These are phyloP conservation scores for Pilaira anomala DNA, from an alignment of 192 early-diverging fungal genomes.

Conservation along the genomic window DNA sequence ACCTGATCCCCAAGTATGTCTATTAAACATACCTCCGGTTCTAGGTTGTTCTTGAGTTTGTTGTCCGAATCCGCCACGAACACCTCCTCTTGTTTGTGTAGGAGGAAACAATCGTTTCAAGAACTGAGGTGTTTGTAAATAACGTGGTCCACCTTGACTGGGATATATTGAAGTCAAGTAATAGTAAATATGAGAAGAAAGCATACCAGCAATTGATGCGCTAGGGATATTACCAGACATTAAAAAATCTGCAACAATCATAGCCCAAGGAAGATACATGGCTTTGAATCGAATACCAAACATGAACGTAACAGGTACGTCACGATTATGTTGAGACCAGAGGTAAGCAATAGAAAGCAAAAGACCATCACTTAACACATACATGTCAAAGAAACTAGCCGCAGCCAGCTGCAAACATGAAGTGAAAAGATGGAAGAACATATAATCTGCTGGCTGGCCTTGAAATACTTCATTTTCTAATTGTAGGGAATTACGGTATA, in stretches of 20 bases:
- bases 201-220: conserved; percentile 61
- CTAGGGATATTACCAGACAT: conserved; percentile 39
- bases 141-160: conserved; percentile 54
- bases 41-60: not conserved
- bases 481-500: conserved; percentile 67
- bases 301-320: conserved; percentile 61
- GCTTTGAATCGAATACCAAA: conserved; percentile 75
- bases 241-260: conserved; percentile 57
- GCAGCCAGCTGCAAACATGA: conserved; percentile 37
- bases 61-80: not conserved
- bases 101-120: conserved; percentile 48
- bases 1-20: conserved; percentile 29
- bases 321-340: conserved; percentile 67
- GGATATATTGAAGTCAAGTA: conserved; percentile 70
- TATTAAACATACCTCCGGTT: conserved; percentile 18
- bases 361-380: conserved; percentile 50
- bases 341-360: conserved; percentile 66
- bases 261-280: conserved; percentile 74
- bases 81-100: conserved; percentile 24
- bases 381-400: conserved; percentile 17
- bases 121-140: conserved; percentile 66
- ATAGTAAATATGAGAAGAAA: conserved; percentile 70
- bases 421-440: conserved; percentile 69
- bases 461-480: conserved; percentile 67
- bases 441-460: conserved; percentile 74